Base-by-base conservation (phyloP, 2,329 filamentous ascomycete genomes). In the Hypoxylon sp. region DNA sequence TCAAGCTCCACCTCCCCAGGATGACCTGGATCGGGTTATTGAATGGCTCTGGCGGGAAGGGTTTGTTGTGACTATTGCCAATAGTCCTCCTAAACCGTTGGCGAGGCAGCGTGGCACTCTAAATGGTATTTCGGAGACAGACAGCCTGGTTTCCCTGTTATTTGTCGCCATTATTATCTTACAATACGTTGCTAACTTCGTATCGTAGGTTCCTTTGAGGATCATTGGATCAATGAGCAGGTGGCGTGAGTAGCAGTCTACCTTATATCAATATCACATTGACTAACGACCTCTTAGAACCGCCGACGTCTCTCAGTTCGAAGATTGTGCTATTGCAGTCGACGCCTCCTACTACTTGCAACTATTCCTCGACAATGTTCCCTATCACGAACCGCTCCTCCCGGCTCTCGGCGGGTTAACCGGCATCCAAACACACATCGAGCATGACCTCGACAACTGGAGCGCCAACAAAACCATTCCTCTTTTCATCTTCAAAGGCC, bases 341-440 rank as follows among this genome's bases (percentile, higher is more conserved):
- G 94, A 97, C 82, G 96, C 95, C 60, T 91, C 92, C 56, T 91
- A 96, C 79, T 98, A 96, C 78, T 87, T 99, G 69, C 87, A 91
- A 77, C 88, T 90, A 64, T 87, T 97, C 70, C 88, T 97, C 74
- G 88, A 91, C 75, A 87, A 85, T 61, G 79, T 86, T 45, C 87
- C 88, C 27, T 90, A 88, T 47, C 91, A 92, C 75, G 96, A 99
- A 79, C 94, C 95, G 43, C 89, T 99, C 32, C 87, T 98, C 32
- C 89, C 94, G 59, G 96, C 96, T 21, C 87, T 98, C 50, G 96
- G 95, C 52, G 96, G 96, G 62, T 86, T 95, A 66, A 96, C 95
- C 65, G 91, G 91, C 56, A 85, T 98, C 75, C 88, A 88, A 78
- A 84, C 82, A 70, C 90, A 91, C 74, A 90, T 99, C 68, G 88